Evolutionary conservation across 2,329 filamentous ascomycete genomes (phyloP).

Genomic region (Aspergillus jensenii): DNA sequence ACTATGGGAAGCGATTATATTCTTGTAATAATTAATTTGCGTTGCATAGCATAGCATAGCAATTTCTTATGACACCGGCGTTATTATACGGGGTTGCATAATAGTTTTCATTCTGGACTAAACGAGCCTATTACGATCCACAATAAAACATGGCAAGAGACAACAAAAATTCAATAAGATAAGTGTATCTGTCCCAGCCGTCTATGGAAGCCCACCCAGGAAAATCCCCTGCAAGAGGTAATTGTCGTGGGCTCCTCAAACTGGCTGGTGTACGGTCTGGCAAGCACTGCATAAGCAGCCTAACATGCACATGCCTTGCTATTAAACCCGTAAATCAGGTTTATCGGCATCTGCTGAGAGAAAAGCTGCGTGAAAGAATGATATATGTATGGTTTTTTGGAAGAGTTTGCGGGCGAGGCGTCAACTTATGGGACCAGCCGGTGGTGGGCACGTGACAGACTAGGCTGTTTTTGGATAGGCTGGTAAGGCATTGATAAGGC

Average conservation of each 20-base stretch:
- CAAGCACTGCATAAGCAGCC: constrained; percentile 32
- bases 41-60: background rate
- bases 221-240: constrained; percentile 16
- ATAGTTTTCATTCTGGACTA: background rate
- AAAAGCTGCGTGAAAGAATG: constrained; percentile 29
- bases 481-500: too few species aligned
- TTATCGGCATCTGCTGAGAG: constrained; percentile 28
- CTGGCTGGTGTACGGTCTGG: constrained; percentile 44
- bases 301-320: constrained; percentile 28
- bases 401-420: background rate
- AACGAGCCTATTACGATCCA: background rate
- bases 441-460: background rate
- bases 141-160: background rate
- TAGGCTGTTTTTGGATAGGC: background rate
- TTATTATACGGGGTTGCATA: background rate
- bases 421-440: background rate
- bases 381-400: constrained; percentile 13
- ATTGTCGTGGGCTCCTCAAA: constrained; percentile 48
- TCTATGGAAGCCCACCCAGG: constrained; percentile 49
- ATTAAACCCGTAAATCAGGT: background rate
- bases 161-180: background rate
- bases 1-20: background rate
- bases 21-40: background rate
- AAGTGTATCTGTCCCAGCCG: constrained; percentile 39
- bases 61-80: background rate